phyloP scores from a whole-genome alignment of 2,329 filamentous ascomycete species.

The Apiospora hydei region DNA sequence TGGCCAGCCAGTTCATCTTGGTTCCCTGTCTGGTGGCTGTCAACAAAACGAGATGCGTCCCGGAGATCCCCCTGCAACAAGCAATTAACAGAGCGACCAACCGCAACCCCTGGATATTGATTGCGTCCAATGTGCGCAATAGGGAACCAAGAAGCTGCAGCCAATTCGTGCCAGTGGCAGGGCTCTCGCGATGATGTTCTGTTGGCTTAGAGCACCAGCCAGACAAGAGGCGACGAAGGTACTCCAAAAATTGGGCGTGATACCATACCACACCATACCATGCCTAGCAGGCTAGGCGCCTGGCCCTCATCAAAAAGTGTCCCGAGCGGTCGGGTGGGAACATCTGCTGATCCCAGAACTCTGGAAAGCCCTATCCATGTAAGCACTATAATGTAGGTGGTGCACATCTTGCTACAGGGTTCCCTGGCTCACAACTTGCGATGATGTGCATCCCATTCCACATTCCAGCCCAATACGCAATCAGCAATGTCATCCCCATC shows the following conservation, averaged over 20 bases:
- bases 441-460: conserved; percentile 21
- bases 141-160: neutral
- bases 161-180: neutral
- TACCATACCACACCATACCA: neutral
- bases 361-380: conserved; percentile 14
- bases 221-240: neutral
- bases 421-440: conserved; percentile 6
- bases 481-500: neutral
- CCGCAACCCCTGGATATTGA: neutral
- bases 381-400: conserved; percentile 19
- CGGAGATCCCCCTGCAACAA: conserved; percentile 14
- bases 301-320: conserved; percentile 6
- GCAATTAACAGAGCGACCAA: conserved; percentile 2
- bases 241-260: neutral
- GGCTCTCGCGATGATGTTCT: neutral
- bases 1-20: conserved; percentile 13
- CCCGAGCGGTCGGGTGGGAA: conserved; percentile 17
- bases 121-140: neutral
- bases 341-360: conserved; percentile 18
- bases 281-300: neutral
- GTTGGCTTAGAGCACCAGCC: neutral
- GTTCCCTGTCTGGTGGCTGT: conserved; percentile 20
- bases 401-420: conserved; percentile 13
- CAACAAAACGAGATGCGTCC: conserved; percentile 13
- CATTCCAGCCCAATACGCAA: conserved; percentile 18